Conservation (phyloP, 1,139 yeast species). For the Suhomyces wounanorum region DNA sequence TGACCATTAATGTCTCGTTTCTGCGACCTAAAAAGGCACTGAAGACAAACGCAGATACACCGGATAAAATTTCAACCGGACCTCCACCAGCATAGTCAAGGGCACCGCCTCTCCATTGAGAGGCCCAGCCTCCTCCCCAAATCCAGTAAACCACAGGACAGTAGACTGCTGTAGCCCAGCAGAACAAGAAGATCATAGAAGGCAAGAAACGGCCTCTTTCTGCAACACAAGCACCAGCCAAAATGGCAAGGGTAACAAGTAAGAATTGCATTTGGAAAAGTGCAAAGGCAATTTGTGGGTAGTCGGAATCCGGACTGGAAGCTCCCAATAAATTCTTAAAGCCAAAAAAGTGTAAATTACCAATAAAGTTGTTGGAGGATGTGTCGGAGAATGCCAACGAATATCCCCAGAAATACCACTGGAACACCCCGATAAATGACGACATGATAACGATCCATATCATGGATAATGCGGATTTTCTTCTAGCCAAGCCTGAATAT, state of each 20-base stretch:
- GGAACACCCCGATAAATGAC: conserved; percentile 76
- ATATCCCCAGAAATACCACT: conserved; percentile 99
- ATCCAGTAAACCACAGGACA: conserved; percentile 95
- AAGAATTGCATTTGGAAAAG: conserved; percentile 89
- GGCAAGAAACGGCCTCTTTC: conserved; percentile 92
- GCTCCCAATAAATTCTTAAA: conserved; percentile 68
- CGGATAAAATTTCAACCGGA: conserved; percentile 90
- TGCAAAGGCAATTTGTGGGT: conserved; percentile 85
- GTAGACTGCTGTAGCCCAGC: conserved; percentile 91
- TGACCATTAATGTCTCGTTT: conserved; percentile 79
- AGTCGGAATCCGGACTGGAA: conserved; percentile 42
- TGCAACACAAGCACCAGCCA: conserved; percentile 87
- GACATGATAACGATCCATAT: conserved; percentile 81
- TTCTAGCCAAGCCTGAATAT: conserved; percentile 88
- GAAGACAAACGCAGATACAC: conserved; percentile 86
- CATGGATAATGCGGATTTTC: conserved; percentile 88
- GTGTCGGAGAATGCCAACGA: conserved; percentile 80
- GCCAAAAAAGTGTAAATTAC: conserved; percentile 81
- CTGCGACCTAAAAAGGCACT: conserved; percentile 82
- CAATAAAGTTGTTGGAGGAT: conserved; percentile 82
- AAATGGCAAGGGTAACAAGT: conserved; percentile 85
- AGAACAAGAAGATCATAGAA: conserved; percentile 74
- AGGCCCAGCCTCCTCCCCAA: conserved; percentile 97
- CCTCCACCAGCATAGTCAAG: conserved; percentile 98
- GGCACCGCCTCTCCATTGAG: conserved; percentile 73